These are phyloP conservation scores for Aquilaria agallochum DNA, from an alignment of 441 rosid genomes.

Conservation along the genomic window DNA sequence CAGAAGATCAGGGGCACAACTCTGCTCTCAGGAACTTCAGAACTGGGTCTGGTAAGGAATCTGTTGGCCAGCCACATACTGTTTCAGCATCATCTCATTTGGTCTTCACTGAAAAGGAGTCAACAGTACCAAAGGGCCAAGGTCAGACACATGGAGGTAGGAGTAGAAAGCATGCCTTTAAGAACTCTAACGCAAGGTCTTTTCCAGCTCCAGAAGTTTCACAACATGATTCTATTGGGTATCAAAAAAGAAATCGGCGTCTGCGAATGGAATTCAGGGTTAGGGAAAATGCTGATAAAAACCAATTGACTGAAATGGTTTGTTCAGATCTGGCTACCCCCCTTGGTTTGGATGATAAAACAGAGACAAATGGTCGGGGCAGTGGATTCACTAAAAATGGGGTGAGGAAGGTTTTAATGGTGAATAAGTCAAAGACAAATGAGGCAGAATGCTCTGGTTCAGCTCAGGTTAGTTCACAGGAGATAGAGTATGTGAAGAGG, in stretches of 20 bases:
- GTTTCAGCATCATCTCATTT: conserved; percentile 26
- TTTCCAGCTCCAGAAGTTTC: conserved; percentile 49
- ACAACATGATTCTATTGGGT: conserved; percentile 48
- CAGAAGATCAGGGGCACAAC: conserved; percentile 29
- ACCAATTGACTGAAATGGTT: conserved; percentile 24
- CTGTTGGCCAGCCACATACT: conserved; percentile 37
- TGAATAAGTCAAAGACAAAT: conserved; percentile 48
- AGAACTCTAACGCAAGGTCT: conserved; percentile 47
- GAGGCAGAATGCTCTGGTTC: conserved; percentile 46
- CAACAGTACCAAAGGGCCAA: conserved; percentile 30
- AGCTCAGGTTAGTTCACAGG: conserved; percentile 25
- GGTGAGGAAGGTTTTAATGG: conserved; percentile 42
- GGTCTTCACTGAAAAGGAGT: conserved; percentile 31
- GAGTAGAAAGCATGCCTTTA: conserved; percentile 44
- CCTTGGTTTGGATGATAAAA: conserved; percentile 43
- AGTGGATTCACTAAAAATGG: conserved; percentile 38
- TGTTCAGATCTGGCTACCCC: conserved; percentile 35
- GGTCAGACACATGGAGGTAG: conserved; percentile 38
- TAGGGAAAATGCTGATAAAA: conserved; percentile 52
- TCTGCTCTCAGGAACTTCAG: conserved; percentile 29
- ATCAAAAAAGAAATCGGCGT: conserved; percentile 59
- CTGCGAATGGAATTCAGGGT: conserved; percentile 74
- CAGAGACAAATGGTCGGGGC: conserved; percentile 42
- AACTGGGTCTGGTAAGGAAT: conserved; percentile 30
- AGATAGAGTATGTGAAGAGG: conserved; percentile 41